Evolutionary conservation across 352 stramenopile species (phyloP), one percentile per base, ranked within the genome.

Genomic region (Phytopythium boreale): DNA sequence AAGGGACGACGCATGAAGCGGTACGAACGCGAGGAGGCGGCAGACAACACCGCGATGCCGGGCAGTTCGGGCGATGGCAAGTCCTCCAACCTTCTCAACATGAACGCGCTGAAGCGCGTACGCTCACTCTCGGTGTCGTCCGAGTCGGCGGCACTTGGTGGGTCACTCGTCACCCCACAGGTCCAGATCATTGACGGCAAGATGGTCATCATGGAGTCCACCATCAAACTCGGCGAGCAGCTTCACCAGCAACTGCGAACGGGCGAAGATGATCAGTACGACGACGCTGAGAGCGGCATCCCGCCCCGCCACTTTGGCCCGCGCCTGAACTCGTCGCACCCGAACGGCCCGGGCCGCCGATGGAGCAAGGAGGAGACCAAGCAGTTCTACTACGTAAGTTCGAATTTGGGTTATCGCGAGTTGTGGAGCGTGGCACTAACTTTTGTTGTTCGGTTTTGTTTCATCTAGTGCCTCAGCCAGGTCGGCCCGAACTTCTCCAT

Each of bases 311-410:
- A 76, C 59, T 69, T 74, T 8, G 70, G 74, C 26, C 63, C 70
- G 26, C 74, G 79, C 2, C 81, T 84, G 49, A 74, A 66, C 26
- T 74, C 77, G 22, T 74, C 70, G 4, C 71, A 82, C 22, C 67
- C 69, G 24, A 75, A 77, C n/a, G 71, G 70, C 8, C 80, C 79
- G 0, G 81, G 82, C 26, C 78, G 75, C 50, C 80, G 87, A 27
- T 95, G 87, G 87, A 69, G 70, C 24, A 90, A 93, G 67, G 80
- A 92, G 10, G 87, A 95, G 56, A 95, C 87, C 2, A 93, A 93
- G 69, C 84, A 95, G 59, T 95, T 95, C 60, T 95, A 92, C 65
- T 95, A 95, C 63, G 78, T 87, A 64, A 47, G 77, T 82, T 49
- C 20, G 19, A n/a, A 24, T 36, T 27, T 49, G 19, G 2, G 51